These are phyloP conservation scores for Selaginella tamariscina DNA, from an alignment of 75 land plant species.

Conservation along the genomic window DNA sequence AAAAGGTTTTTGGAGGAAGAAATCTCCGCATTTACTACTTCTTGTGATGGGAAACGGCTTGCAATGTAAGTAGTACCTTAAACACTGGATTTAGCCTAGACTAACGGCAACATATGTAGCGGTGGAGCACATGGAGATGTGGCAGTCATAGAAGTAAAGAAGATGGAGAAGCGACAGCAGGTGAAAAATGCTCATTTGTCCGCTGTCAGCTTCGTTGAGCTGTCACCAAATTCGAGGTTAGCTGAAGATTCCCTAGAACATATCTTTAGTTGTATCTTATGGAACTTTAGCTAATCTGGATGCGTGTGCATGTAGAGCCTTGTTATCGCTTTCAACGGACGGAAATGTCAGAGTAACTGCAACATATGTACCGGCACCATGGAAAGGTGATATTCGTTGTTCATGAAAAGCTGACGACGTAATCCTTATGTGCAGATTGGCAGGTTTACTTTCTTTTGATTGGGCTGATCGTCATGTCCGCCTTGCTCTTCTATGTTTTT, in stretches of 20 bases:
- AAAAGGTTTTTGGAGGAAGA: slow-evolving; percentile 53
- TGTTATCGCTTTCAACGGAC: slow-evolving; percentile 45
- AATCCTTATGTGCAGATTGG: slow-evolving; percentile 48
- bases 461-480: slow-evolving; percentile 48
- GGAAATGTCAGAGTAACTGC: slow-evolving; percentile 50
- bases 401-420: background rate
- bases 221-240: slow-evolving; percentile 63
- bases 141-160: slow-evolving; percentile 56
- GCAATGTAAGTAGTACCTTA: slow-evolving; percentile 53
- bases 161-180: slow-evolving; percentile 54
- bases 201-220: slow-evolving; percentile 39
- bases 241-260: background rate
- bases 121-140: slow-evolving; percentile 78
- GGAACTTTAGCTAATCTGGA: background rate
- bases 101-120: slow-evolving; percentile 35
- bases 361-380: slow-evolving; percentile 40
- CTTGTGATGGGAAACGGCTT: slow-evolving; percentile 74
- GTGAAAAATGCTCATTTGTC: slow-evolving; percentile 53
- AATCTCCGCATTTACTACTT: slow-evolving; percentile 50
- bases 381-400: slow-evolving; percentile 48
- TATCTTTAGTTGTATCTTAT: background rate
- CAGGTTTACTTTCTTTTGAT: slow-evolving; percentile 52
- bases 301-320: slow-evolving; percentile 37
- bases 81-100: too few species aligned
- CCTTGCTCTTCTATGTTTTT: slow-evolving; percentile 51